Conservation (phyloP, 352 stramenopile genomes). For the Phytophthora lateralis region DNA sequence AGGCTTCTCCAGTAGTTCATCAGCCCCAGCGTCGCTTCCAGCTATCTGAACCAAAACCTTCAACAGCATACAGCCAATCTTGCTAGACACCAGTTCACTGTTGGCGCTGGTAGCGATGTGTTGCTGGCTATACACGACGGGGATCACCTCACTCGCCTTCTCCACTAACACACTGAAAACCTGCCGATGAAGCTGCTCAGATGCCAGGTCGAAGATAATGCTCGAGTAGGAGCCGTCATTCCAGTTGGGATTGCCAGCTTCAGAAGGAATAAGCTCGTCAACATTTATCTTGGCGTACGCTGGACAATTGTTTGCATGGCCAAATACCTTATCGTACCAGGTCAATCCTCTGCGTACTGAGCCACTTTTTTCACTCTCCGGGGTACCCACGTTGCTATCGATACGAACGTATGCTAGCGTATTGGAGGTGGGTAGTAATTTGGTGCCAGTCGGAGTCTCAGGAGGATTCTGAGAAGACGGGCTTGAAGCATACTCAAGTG, state of each 20-base stretch:
- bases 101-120: background rate
- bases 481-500: constrained; percentile 19
- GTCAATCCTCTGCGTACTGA: background rate
- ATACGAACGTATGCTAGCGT: constrained; percentile 25
- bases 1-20: constrained; percentile 20
- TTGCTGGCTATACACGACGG: constrained; percentile 10
- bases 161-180: constrained; percentile 20
- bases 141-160: constrained; percentile 28
- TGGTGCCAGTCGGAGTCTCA: constrained; percentile 4
- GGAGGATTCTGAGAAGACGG: constrained; percentile 4
- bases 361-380: background rate
- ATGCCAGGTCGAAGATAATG: constrained; percentile 21
- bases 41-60: constrained; percentile 29
- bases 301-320: background rate
- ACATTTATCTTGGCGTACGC: constrained; percentile 27
- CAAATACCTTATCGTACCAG: constrained; percentile 34
- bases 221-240: background rate
- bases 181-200: background rate
- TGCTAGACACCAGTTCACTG: constrained; percentile 9
- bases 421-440: constrained; percentile 1
- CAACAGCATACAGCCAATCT: constrained; percentile 25
- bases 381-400: background rate
- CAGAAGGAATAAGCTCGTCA: constrained; percentile 27
- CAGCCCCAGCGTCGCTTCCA: constrained; percentile 10
- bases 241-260: constrained; percentile 9